These are phyloP conservation scores for Chytriomyces confervae DNA, from an alignment of 192 early-diverging fungal genomes.

Conservation along the genomic window DNA sequence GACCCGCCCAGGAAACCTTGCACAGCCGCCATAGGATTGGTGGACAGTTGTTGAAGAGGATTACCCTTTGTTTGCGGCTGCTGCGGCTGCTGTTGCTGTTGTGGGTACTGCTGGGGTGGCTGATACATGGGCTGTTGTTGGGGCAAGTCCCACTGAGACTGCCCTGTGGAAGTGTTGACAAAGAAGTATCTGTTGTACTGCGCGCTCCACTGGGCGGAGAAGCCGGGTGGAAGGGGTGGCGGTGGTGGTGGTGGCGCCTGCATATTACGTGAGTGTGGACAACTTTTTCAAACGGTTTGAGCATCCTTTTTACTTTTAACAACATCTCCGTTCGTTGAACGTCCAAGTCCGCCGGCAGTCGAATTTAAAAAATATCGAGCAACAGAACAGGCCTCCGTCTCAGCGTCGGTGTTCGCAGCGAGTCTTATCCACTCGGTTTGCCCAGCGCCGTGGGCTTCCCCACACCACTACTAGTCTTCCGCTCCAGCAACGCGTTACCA, in stretches of 20 bases:
- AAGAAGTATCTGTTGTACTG: conserved; percentile 20
- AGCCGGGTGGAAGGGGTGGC: conserved; percentile 8
- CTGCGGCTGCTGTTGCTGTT: not conserved
- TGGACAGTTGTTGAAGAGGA: not conserved
- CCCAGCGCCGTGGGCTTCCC: too few species aligned
- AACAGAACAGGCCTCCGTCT: not conserved
- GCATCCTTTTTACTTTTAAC: too few species aligned
- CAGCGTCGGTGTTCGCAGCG: not conserved
- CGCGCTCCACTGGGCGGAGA: not conserved
- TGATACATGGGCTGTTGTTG: not conserved
- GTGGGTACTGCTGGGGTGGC: not conserved
- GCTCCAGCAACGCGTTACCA: too few species aligned
- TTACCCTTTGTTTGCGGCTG: not conserved
- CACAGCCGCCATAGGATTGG: not conserved
- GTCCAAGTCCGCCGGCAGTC: too few species aligned
- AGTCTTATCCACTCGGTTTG: too few species aligned
- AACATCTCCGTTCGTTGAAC: too few species aligned
- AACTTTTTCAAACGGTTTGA: not conserved
- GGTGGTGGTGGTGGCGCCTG: conserved; percentile 1
- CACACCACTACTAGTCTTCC: too few species aligned
- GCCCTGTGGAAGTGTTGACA: not conserved
- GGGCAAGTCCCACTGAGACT: conserved; percentile 5
- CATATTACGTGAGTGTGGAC: not conserved
- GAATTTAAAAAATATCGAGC: too few species aligned
- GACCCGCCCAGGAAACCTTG: not conserved